Evolutionary conservation across 768 basidiomycete genomes (phyloP).

Genomic region (Russula ochroleuca): DNA sequence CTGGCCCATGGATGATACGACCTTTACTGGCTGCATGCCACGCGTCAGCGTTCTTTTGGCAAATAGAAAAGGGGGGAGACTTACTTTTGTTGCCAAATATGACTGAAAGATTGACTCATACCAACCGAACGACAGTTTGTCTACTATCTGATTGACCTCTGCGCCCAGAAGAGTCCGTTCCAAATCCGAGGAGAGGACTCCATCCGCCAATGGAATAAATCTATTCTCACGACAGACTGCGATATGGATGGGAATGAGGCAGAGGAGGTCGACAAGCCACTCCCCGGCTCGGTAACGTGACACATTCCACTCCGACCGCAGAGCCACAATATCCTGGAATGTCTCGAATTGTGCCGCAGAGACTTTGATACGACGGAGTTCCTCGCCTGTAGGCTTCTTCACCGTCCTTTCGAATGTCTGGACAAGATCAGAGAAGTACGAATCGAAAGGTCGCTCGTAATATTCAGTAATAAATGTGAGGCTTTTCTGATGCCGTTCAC

Average conservation of each 20-base stretch:
- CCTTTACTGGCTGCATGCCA: slow-evolving; percentile 48
- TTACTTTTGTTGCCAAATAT: slow-evolving; percentile 55
- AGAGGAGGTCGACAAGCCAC: slow-evolving; percentile 61
- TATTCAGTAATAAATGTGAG: slow-evolving; percentile 45
- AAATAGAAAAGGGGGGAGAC: not conserved
- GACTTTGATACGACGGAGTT: slow-evolving; percentile 40
- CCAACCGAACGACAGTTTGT: slow-evolving; percentile 57
- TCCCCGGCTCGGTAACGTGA: slow-evolving; percentile 50
- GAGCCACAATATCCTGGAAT: slow-evolving; percentile 27
- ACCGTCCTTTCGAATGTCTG: slow-evolving; percentile 45
- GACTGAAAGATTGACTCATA: slow-evolving; percentile 62
- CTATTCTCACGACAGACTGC: slow-evolving; percentile 57
- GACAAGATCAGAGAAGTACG: slow-evolving; percentile 46
- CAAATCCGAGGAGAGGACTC: slow-evolving; percentile 45
- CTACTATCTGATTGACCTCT: slow-evolving; percentile 52
- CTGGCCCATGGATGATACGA: slow-evolving; percentile 66
- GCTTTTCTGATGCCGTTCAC: slow-evolving; percentile 34
- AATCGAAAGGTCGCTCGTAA: slow-evolving; percentile 36
- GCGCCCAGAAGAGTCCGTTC: slow-evolving; percentile 56
- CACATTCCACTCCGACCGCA: slow-evolving; percentile 24
- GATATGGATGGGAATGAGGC: slow-evolving; percentile 61
- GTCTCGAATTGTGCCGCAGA: slow-evolving; percentile 33
- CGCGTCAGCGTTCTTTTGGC: not conserved
- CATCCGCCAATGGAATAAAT: slow-evolving; percentile 58
- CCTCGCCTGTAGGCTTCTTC: slow-evolving; percentile 48